phyloP scores from a whole-genome alignment of 805 yeast species.

The Wickerhamomyces xylosicus region DNA sequence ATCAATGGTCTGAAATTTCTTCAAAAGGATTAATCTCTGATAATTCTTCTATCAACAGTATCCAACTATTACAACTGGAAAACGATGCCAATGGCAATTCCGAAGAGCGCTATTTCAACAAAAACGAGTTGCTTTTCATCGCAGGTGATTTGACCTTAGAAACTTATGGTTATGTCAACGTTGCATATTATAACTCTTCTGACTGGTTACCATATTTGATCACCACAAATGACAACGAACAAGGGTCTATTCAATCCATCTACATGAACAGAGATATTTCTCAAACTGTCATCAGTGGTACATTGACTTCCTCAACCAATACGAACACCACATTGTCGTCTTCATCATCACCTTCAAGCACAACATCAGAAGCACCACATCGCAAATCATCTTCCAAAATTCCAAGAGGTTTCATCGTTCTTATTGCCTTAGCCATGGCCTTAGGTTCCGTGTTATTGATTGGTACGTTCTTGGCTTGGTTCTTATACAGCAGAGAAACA shows the following conservation, averaged over 20 bases:
- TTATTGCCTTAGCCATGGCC: slow-evolving; percentile 60
- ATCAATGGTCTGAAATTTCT: slow-evolving; percentile 36
- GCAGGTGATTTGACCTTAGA: slow-evolving; percentile 45
- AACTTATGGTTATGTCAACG: slow-evolving; percentile 44
- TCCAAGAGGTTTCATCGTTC: slow-evolving; percentile 53
- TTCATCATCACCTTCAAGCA: slow-evolving; percentile 8
- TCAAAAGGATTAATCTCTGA: slow-evolving; percentile 19
- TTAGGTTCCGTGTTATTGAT: slow-evolving; percentile 34
- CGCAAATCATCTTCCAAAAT: slow-evolving; percentile 15
- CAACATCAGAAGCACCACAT: slow-evolving; percentile 8
- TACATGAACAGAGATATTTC: slow-evolving; percentile 29
- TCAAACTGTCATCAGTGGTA: slow-evolving; percentile 19
- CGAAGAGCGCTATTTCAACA: slow-evolving; percentile 28
- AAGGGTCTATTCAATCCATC: slow-evolving; percentile 19
- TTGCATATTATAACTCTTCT: slow-evolving; percentile 57
- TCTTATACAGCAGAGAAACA: slow-evolving; percentile 26
- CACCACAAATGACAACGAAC: slow-evolving; percentile 22
- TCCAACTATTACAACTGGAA: slow-evolving; percentile 29
- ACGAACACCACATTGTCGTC: slow-evolving; percentile 3
- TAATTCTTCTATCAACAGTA: slow-evolving; percentile 32
- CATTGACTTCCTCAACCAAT: slow-evolving; percentile 10
- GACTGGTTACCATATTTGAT: slow-evolving; percentile 58
- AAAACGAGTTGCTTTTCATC: slow-evolving; percentile 38
- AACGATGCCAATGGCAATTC: slow-evolving; percentile 20
- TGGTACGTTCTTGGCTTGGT: slow-evolving; percentile 30